A percentile compares a stretch with the other conserved stretches of the same genome.
phyloP scores from a whole-genome alignment of 371 early-diverging fungal species.

The Mucor indicus region DNA sequence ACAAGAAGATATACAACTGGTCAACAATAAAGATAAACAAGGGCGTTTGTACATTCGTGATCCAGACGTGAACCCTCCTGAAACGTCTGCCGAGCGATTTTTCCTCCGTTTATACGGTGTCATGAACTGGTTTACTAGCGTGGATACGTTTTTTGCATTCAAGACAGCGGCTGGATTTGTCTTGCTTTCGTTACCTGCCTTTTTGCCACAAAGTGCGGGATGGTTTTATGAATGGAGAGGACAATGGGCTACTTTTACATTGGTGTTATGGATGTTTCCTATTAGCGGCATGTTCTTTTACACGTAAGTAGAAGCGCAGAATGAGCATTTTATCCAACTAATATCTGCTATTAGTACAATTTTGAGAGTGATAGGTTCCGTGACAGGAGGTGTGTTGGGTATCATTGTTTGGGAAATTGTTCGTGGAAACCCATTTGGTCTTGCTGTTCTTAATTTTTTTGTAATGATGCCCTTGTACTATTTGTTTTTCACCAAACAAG shows the following conservation, averaged over 20 bases:
- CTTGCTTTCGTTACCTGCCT: conserved; percentile 33
- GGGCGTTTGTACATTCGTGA: conserved; percentile 22
- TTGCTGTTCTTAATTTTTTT: conserved; percentile 26
- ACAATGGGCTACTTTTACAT: conserved; percentile 43
- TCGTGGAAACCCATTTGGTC: conserved; percentile 36
- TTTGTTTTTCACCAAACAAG: conserved; percentile 27
- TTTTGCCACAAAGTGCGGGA: conserved; percentile 17
- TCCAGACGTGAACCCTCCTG: conserved; percentile 44
- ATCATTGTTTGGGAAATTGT: conserved; percentile 43
- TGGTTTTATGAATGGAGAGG: conserved; percentile 43
- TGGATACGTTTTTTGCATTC: conserved; percentile 29
- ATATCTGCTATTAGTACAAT: conserved; percentile 14
- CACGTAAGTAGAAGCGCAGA: conserved; percentile 19
- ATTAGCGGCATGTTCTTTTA: conserved; percentile 36
- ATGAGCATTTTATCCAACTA: not conserved
- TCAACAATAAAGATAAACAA: no score
- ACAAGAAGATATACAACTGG: no score
- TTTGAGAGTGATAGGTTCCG: conserved; percentile 30
- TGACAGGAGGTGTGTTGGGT: conserved; percentile 34
- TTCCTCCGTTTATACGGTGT: conserved; percentile 16
- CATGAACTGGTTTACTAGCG: conserved; percentile 22
- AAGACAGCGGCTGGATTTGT: conserved; percentile 38
- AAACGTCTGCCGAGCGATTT: conserved; percentile 20
- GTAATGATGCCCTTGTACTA: conserved; percentile 21
- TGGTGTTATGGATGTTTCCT: conserved; percentile 42